Percentiles rank a stretch among this genome's conserved stretches.
Evolutionary conservation across 345 rosid genomes (phyloP).

Genomic region (Noccaea bulbosa): DNA sequence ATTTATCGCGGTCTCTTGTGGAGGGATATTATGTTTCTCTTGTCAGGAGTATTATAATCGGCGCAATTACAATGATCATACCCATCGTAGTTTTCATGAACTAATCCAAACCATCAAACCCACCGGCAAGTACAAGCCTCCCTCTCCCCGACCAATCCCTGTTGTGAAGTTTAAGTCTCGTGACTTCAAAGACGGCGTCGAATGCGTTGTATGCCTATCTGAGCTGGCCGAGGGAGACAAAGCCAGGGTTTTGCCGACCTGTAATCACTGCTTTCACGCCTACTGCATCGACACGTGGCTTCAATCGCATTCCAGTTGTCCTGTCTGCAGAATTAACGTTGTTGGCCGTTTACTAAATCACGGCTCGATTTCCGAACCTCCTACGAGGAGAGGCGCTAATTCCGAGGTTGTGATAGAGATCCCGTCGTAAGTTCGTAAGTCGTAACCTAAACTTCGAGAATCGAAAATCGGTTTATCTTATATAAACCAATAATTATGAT

Average conservation of each 20-base stretch:
- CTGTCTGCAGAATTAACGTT: conserved; percentile 55
- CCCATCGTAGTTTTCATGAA: no score
- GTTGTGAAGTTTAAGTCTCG: conserved; percentile 46
- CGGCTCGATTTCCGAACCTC: background rate
- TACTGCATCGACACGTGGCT: conserved; percentile 89
- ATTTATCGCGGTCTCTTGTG: no score
- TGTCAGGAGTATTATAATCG: no score
- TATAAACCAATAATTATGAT: no score
- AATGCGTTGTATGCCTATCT: conserved; percentile 76
- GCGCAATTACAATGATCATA: no score
- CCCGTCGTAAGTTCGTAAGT: no score
- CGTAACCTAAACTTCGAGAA: background rate
- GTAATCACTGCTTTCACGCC: conserved; percentile 76
- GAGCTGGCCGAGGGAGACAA: conserved; percentile 67
- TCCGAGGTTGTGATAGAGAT: background rate
- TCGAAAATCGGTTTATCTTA: no score
- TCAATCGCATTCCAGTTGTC: conserved; percentile 70
- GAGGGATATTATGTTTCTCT: no score
- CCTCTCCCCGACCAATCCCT: conserved; percentile 56
- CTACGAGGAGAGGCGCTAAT: background rate
- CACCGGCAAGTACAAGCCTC: background rate
- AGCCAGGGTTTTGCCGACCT: conserved; percentile 63
- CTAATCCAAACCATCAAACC: no score
- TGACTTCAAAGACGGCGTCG: conserved; percentile 55
- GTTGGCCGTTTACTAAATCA: background rate